Evolutionary conservation across 768 basidiomycete species (phyloP).

Genomic region (Boletellus ananiceps): DNA sequence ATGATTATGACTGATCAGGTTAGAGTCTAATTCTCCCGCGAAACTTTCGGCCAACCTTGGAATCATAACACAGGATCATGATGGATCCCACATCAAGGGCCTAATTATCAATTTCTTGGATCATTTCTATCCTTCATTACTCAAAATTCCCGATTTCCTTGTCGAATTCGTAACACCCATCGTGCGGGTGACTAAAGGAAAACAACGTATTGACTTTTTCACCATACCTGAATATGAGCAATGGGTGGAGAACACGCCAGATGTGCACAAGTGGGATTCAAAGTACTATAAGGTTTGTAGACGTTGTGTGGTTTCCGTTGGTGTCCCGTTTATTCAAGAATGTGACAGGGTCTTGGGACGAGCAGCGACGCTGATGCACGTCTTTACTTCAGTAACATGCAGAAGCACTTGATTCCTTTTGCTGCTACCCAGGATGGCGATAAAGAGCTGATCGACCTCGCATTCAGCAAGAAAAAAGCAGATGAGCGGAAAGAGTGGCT

Average conservation of each 20-base stretch:
- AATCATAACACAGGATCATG: constrained; percentile 74
- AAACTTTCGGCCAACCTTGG: background rate
- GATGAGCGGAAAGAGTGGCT: constrained; percentile 99
- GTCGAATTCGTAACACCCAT: constrained; percentile 99
- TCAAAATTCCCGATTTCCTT: constrained; percentile 86
- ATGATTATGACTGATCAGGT: constrained; percentile 99
- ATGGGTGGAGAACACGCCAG: constrained; percentile 78
- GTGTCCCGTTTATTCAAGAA: constrained; percentile 1
- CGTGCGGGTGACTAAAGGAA: constrained; percentile 85
- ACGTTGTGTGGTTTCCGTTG: background rate
- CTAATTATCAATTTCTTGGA: constrained; percentile 97
- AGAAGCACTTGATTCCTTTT: constrained; percentile 94
- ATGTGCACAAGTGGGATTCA: constrained; percentile 76
- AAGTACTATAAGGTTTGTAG: constrained; percentile 95
- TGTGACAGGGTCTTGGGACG: constrained; percentile 85
- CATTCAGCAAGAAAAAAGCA: constrained; percentile 99
- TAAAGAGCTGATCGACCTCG: constrained; percentile 87
- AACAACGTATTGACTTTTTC: constrained; percentile 82
- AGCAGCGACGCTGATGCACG: constrained; percentile 86
- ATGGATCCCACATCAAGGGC: constrained; percentile 99
- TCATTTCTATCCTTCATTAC: constrained; percentile 91
- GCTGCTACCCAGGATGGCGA: constrained; percentile 76
- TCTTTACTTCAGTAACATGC: constrained; percentile 89
- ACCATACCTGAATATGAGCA: constrained; percentile 95
- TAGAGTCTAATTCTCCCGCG: background rate